Evolutionary conservation across 495 filamentous ascomycete genomes (phyloP), one percentile per base, ranked within the genome.

Genomic region (Stereocaulon alpinum): DNA sequence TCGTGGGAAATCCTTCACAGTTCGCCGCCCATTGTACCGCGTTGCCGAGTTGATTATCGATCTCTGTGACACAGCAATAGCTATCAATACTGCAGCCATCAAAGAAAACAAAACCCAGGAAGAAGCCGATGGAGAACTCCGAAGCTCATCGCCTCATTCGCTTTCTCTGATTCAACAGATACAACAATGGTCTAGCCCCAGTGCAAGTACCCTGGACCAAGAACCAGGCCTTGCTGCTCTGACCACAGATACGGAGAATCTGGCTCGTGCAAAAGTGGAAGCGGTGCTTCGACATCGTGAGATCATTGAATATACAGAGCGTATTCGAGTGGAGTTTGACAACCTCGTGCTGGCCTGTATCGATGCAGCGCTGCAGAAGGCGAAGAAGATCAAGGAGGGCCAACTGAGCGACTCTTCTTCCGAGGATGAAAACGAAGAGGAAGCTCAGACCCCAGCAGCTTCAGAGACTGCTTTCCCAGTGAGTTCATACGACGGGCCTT

Each of bases 21-120:
- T 96, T 47, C 83, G 94, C 45, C 81, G 93, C 42, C 94, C 93
- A 2, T 77, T 96, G 51, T 85, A 89, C 55, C 82, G 94, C 49
- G 94, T 97, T 58, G 93, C 97, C 7, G 94, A 97, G 71, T 76
- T 98, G 50, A 80, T 98, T 37, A 80, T 97, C 7, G 93, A 98
- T 72, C 80, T 98, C 6, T 97, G 93, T 68, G 93, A 98, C 70
- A 98, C 93, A 3, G 84, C 94, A 6, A 74, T 96, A 51, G 94
- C 97, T 71, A 95, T 98, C 64, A 96, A 84, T 72, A 89, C 89
- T 22, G 91, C 93, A 5, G 82, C 89, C 29, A 87, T 97, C 66
- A 96, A 94, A 68, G 90, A 96, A 56, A 76, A 80, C 6, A 78
- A 83, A 6, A 75, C 77, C 6, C 84, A 88, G 48, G 78, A 79